Percentiles rank a stretch among this genome's conserved stretches.
These are phyloP conservation scores for Epichloe sibirici DNA, from an alignment of 2,329 filamentous ascomycete species.

Conservation along the genomic window DNA sequence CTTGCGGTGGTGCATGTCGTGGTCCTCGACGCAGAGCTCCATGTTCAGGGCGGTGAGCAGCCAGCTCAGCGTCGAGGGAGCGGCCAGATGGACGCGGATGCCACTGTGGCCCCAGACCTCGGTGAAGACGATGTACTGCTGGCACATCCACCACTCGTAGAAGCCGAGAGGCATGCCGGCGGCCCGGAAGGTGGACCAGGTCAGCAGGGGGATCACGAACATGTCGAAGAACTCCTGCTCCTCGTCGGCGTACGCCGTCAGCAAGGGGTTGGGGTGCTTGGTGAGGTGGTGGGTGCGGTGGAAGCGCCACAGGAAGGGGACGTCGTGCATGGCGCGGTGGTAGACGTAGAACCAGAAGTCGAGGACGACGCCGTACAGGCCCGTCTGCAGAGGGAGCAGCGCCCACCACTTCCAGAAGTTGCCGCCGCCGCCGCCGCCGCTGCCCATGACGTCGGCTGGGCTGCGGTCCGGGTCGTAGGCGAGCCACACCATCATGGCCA, in stretches of 20 bases:
- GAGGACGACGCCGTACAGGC: constrained; percentile 12
- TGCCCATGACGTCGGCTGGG: constrained; percentile 6
- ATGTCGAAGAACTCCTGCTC: constrained; percentile 31
- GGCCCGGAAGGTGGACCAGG: constrained; percentile 20
- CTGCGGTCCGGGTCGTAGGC: constrained; percentile 15
- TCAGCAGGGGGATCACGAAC: constrained; percentile 25
- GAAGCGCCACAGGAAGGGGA: constrained; percentile 27
- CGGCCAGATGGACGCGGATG: constrained; percentile 22
- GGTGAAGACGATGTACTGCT: constrained; percentile 28
- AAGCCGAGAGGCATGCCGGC: constrained; percentile 30
- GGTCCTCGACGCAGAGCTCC: constrained; percentile 30
- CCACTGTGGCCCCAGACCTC: constrained; percentile 27
- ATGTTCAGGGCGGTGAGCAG: constrained; percentile 19
- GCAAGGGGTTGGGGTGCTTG: constrained; percentile 25
- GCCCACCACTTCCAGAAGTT: constrained; percentile 15
- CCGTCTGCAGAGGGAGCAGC: constrained; percentile 26
- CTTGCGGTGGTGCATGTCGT: constrained; percentile 25
- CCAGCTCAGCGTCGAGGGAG: constrained; percentile 20
- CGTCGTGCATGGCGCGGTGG: constrained; percentile 27
- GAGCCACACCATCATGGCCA: constrained; percentile 20
- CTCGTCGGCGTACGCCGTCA: constrained; percentile 22
- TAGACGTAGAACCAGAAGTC: constrained; percentile 32
- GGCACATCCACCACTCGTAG: constrained; percentile 34
- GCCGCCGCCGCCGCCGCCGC: not conserved
- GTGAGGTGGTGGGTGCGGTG: constrained; percentile 32